A percentile compares a stretch with the other conserved stretches of the same genome.
phyloP scores from a whole-genome alignment of 75 land plant species.

The Larix kaempferi region DNA sequence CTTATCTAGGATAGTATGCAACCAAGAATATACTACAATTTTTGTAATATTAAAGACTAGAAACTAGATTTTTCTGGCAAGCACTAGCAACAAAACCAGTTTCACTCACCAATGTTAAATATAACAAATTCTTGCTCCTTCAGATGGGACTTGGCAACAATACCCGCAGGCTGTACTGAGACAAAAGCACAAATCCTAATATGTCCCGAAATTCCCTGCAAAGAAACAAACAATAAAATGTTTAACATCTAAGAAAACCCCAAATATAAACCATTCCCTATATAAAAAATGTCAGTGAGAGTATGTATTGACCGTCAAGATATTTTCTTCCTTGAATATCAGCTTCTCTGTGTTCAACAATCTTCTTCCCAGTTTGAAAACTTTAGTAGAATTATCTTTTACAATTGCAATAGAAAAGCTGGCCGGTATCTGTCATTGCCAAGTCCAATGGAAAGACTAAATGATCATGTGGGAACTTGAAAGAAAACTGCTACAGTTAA shows the following conservation, averaged over 20 bases:
- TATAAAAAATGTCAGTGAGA: neutral
- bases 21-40: neutral
- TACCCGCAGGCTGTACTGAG: slow-evolving; percentile 64
- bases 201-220: slow-evolving; percentile 12
- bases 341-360: slow-evolving; percentile 78
- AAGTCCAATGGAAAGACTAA: neutral
- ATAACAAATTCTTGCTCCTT: slow-evolving; percentile 63
- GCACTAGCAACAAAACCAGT: slow-evolving; percentile 17
- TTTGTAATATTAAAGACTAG: slow-evolving; percentile 22
- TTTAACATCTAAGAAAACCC: neutral
- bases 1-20: neutral
- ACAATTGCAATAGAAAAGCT: slow-evolving; percentile 52
- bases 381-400: slow-evolving; percentile 15
- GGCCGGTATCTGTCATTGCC: slow-evolving; percentile 59
- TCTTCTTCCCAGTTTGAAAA: slow-evolving; percentile 35
- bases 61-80: slow-evolving; percentile 21
- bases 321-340: slow-evolving; percentile 48
- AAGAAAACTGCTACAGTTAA: neutral
- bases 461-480: neutral
- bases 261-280: neutral
- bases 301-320: slow-evolving; percentile 5
- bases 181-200: slow-evolving; percentile 36
- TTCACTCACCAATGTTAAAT: slow-evolving; percentile 69
- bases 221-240: slow-evolving; percentile 1
- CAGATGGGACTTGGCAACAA: slow-evolving; percentile 55